phyloP scores from a whole-genome alignment of 768 basidiomycete genomes.

The Hericium rajendrae region DNA sequence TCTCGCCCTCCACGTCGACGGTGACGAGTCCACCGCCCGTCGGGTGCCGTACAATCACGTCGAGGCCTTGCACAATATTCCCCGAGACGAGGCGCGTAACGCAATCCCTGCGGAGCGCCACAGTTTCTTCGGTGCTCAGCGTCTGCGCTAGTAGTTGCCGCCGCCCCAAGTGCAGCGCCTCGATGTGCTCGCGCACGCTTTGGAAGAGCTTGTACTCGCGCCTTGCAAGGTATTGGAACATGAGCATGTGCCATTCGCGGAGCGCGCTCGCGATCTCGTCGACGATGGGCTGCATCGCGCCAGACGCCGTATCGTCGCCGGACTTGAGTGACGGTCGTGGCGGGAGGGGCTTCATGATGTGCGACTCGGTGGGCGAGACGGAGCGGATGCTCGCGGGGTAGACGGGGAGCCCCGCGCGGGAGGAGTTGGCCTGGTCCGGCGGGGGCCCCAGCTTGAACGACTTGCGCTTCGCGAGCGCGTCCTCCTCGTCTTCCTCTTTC shows the following conservation, averaged over 20 bases:
- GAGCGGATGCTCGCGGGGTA: conserved; percentile 66
- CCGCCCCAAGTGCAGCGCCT: conserved; percentile 84
- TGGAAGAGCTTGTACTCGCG: conserved; percentile 88
- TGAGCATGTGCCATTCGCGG: conserved; percentile 89
- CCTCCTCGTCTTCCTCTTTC: conserved; percentile 60
- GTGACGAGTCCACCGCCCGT: conserved; percentile 83
- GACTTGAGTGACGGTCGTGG: conserved; percentile 92
- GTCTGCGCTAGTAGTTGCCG: conserved; percentile 84
- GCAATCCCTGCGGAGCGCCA: conserved; percentile 73
- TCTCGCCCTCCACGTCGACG: conserved; percentile 80
- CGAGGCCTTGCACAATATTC: conserved; percentile 86
- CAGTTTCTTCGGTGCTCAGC: conserved; percentile 78
- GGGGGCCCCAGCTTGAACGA: conserved; percentile 68
- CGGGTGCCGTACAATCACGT: conserved; percentile 94
- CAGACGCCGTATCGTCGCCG: conserved; percentile 86
- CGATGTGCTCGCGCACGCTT: conserved; percentile 79
- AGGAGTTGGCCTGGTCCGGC: conserved; percentile 65
- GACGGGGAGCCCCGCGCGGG: conserved; percentile 62
- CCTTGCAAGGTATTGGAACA: conserved; percentile 84
- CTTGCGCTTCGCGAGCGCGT: conserved; percentile 33
- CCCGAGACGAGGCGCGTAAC: conserved; percentile 81
- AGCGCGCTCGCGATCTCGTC: conserved; percentile 96
- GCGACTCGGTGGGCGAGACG: conserved; percentile 54
- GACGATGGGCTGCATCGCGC: conserved; percentile 78
- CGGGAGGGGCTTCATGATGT: conserved; percentile 63